Base-by-base conservation (phyloP, 2,329 filamentous ascomycete genomes). In the Calonectria leucothoes region DNA sequence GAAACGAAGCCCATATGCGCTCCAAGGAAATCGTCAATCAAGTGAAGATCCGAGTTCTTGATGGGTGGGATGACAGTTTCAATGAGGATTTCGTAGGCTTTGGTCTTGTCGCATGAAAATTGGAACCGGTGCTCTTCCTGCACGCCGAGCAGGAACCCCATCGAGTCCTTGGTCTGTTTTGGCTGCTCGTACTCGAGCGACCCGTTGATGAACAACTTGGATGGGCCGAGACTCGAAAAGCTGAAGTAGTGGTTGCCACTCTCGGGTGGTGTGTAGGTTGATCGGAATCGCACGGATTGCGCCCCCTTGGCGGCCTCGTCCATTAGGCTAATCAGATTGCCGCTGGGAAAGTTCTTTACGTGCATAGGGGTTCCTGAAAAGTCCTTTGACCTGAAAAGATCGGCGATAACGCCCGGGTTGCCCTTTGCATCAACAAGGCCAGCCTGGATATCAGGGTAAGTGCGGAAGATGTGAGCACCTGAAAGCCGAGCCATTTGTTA, bases 1-100 rank as follows among this genome's bases (percentile, higher is more conserved):
- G 76, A 48, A 12, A 76, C 81, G 12, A 81, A 75, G 33, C 80
- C 81, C 45, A 81, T 57, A 8, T 80, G 77, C 2, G 48, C 51
- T 27, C 33, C 25, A 17, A 72, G 31, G 27, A 35, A 27, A 8
- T 64, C 27, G 23, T 69, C 45, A 3, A 64, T 10, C 25, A 72
- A 6, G 27, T 69, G 37, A n/a, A 51, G n/a, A 20, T 71, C 69
- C n/a, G 31, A 55, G 20, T 33, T 66, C 4, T n/a, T 31, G 2
- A 61, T 31, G 8, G 51, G 39, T 3, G 66, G 39, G 11, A 45
- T 6, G 25, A 35, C 59, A 6, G 68, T 45, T 35, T 51, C 48
- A 12, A 57, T n/a, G 8, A 42, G 6, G 6, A 71, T 71, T 14
- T 68, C 39, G 12, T 74, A 71, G 0, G 37, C 29, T 6, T 66